Percentiles rank a stretch among this genome's conserved stretches.
Evolutionary conservation across 2,329 filamentous ascomycete species (phyloP).

Genomic region (Trichoderma sp.): DNA sequence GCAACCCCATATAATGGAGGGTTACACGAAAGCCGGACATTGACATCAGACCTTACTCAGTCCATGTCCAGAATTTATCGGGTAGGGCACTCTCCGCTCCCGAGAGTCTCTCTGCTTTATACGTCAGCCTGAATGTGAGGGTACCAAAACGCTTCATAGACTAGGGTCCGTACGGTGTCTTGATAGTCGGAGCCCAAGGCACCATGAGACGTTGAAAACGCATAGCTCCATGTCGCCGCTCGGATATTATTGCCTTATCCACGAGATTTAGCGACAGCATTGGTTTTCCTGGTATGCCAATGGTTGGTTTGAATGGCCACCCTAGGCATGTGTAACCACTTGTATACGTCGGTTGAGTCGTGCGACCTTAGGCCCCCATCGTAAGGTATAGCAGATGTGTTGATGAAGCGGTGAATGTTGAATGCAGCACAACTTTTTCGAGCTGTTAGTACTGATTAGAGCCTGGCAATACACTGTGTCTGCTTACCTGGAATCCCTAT

Average conservation of each 20-base stretch:
- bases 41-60: not conserved
- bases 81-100: constrained; percentile 19
- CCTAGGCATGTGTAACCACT: not conserved
- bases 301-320: not conserved
- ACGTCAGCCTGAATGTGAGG: not conserved
- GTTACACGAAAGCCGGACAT: constrained; percentile 7
- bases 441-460: not conserved
- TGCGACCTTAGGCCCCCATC: not conserved
- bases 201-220: not conserved
- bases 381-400: not conserved
- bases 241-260: not conserved
- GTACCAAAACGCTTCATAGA: not conserved
- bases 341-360: not conserved
- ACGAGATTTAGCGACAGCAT: not conserved
- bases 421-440: not conserved
- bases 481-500: not conserved
- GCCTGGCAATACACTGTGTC: not conserved
- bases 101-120: not conserved
- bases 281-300: not conserved
- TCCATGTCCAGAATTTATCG: not conserved
- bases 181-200: not conserved
- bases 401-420: not conserved
- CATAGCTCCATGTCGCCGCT: not conserved
- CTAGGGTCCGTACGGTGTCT: not conserved
- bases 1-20: constrained; percentile 4